Conservation (phyloP, 2,329 filamentous ascomycete species). For the Arthrobotrys sphaeroides region DNA sequence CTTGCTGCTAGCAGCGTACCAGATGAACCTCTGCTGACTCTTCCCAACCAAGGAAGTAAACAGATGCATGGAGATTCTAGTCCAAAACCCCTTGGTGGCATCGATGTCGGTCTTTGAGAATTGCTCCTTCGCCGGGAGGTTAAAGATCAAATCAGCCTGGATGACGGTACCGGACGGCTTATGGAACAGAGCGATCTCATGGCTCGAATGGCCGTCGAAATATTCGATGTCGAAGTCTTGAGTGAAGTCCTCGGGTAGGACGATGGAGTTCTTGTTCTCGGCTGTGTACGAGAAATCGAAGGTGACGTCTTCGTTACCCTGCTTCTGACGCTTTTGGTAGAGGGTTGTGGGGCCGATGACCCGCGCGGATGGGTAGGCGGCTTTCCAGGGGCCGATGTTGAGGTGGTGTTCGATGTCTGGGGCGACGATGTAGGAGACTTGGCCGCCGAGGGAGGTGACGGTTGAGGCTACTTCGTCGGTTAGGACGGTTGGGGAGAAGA, state of each 20-base stretch:
- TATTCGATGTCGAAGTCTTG: slow-evolving; percentile 86
- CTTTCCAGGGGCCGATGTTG: slow-evolving; percentile 84
- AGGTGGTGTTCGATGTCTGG: slow-evolving; percentile 95
- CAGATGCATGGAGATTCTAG: slow-evolving; percentile 68
- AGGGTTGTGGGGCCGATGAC: slow-evolving; percentile 85
- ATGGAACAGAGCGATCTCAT: slow-evolving; percentile 88
- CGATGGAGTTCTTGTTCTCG: slow-evolving; percentile 65
- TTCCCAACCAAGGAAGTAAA: slow-evolving; percentile 71
- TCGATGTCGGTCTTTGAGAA: slow-evolving; percentile 71
- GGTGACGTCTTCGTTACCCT: slow-evolving; percentile 66
- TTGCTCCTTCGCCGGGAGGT: slow-evolving; percentile 86
- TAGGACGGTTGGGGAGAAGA: slow-evolving; percentile 90
- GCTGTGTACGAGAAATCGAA: slow-evolving; percentile 76
- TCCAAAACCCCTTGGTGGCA: slow-evolving; percentile 69
- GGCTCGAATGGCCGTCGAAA: slow-evolving; percentile 80
- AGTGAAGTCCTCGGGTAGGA: slow-evolving; percentile 81
- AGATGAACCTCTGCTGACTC: slow-evolving; percentile 81
- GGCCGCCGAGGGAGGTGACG: slow-evolving; percentile 71
- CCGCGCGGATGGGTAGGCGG: slow-evolving; percentile 78
- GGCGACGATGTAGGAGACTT: slow-evolving; percentile 84
- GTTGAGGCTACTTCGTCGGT: slow-evolving; percentile 76
- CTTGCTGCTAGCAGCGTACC: slow-evolving; percentile 74
- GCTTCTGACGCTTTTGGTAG: slow-evolving; percentile 77
- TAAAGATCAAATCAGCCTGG: slow-evolving; percentile 90
- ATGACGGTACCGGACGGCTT: slow-evolving; percentile 78